Percentiles rank a stretch among this genome's conserved stretches.
Conservation (phyloP, 306 rosid genomes). For the Trichosanthes cucumerina region DNA sequence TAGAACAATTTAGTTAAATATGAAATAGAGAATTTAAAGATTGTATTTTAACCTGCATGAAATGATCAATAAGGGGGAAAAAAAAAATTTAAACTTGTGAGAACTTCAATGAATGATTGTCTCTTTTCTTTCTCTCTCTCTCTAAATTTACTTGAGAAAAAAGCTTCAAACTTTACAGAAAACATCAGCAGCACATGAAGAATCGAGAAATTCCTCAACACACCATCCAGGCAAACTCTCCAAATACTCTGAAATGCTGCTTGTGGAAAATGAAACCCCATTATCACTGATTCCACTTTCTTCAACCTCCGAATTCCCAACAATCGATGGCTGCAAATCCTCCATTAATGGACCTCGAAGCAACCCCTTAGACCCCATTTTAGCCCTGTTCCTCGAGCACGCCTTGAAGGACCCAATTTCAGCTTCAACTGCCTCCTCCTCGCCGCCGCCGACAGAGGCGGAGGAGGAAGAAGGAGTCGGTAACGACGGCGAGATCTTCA, state of each 20-base stretch:
- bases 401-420: conserved; percentile 11
- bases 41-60: no score
- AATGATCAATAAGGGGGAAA: no score
- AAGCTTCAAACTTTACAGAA: conserved; percentile 37
- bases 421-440: neutral
- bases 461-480: conserved; percentile 27
- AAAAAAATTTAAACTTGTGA: no score
- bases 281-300: conserved; percentile 17
- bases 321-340: neutral
- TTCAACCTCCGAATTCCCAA: neutral
- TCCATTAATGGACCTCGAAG: neutral
- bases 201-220: conserved; percentile 70
- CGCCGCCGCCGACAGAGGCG: neutral
- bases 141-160: neutral
- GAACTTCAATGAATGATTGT: no score
- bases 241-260: conserved; percentile 69
- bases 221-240: conserved; percentile 76
- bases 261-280: conserved; percentile 35
- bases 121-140: neutral
- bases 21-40: no score
- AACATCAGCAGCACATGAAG: conserved; percentile 35
- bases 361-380: conserved; percentile 22
- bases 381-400: conserved; percentile 16
- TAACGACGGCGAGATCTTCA: conserved; percentile 36
- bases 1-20: no score